Conservation (phyloP, 257 asterid genomes). For the Petrea volubilis region DNA sequence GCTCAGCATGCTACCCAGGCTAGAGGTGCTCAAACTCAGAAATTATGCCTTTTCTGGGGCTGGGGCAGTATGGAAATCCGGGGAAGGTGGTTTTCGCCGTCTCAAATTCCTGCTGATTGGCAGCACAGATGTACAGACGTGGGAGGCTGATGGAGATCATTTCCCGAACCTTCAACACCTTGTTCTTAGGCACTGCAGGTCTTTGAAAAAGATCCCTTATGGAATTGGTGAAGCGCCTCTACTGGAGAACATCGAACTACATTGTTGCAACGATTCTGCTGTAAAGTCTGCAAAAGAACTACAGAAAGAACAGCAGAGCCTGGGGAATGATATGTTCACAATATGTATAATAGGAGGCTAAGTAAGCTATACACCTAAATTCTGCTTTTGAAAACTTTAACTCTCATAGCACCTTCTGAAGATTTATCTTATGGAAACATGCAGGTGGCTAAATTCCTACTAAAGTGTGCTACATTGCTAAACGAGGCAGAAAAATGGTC, state of each 20-base stretch:
- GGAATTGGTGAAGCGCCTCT: constrained; percentile 23
- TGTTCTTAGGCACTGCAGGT: constrained; percentile 26
- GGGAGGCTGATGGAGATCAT: constrained; percentile 19
- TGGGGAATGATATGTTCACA: constrained; percentile 19
- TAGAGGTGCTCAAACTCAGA: constrained; percentile 35
- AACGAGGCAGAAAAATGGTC: too few relatives aligned
- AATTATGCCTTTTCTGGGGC: constrained; percentile 31
- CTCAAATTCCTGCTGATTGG: constrained; percentile 27
- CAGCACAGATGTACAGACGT: constrained; percentile 18
- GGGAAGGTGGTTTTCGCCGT: constrained; percentile 15
- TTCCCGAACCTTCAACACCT: constrained; percentile 26
- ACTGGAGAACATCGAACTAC: constrained; percentile 17
- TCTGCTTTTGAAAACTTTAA: background rate
- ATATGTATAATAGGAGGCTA: background rate
- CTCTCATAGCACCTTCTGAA: background rate
- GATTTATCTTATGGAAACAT: background rate
- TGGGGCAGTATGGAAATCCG: constrained; percentile 22
- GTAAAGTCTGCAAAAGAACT: constrained; percentile 17
- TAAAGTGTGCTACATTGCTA: background rate
- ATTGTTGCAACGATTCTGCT: constrained; percentile 24
- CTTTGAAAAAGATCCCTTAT: constrained; percentile 21
- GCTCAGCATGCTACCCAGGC: constrained; percentile 26
- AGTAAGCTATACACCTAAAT: background rate
- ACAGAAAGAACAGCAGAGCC: constrained; percentile 4
- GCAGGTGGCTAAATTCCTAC: background rate